Base-by-base conservation (phyloP, 179 eudicot genomes). In the Vitellaria paradoxa region DNA sequence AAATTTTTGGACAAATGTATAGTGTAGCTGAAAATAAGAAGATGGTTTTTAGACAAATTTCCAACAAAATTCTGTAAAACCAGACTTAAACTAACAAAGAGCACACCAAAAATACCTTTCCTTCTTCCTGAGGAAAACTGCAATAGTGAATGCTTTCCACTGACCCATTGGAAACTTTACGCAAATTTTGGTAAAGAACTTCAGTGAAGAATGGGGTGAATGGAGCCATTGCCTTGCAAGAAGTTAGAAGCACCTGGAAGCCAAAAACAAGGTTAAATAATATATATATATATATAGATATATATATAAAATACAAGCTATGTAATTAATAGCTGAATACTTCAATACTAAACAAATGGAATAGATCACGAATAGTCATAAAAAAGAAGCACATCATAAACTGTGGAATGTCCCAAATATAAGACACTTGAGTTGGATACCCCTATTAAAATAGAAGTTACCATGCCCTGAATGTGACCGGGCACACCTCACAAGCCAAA, bases 121-220 rank as follows among this genome's bases (percentile, higher is more conserved):
- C 97, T 85, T 89, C 93, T 56, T 74, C 97, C 78, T 87, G 85
- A 62, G 99, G 99, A 81, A 96, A 93, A 70, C 84, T 81, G 84
- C 99, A 96, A 86, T 83, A 86, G 72, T 96, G 99, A 76, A 96
- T 89, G 87, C 99, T 96, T 81, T 94, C 94, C 82, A 90, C 98
- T 20, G 92, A 85, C 67, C 89, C 94, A 74, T 80, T 70, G 69
- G 61, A 78, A 74, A 85, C 96, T 83, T 90, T 93, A 62, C 93
- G 87, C 87, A 96, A 61, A 81, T 96, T 96, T 81, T 92, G 94
- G 84, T 96, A 94, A 49, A 96, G 92, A 70, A 91, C 92, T 81
- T 96, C 99, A 21, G 98, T 92, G 81, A 96, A 96, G 83, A 93
- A 96, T 47, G 99, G 99, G 2, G 98, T 96, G 78, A 93, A 89